Base-by-base conservation (phyloP, 2,329 filamentous ascomycete genomes). In the Colletotrichum sp. region DNA sequence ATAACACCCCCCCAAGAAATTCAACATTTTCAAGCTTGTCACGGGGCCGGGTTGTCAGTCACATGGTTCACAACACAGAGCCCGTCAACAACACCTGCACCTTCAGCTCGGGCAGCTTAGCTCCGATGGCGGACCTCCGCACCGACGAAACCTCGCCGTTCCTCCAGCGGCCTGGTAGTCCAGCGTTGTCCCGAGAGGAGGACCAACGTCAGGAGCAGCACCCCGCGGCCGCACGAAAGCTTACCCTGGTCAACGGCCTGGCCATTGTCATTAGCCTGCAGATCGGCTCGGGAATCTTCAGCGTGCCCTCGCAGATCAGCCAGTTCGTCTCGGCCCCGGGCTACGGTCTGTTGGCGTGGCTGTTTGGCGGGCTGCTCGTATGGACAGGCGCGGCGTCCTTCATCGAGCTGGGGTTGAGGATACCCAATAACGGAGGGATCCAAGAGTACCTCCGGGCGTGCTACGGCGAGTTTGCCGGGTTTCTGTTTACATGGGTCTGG, bases 331-430 rank as follows among this genome's bases (percentile, higher is more conserved):
- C 83, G 7, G 86, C 86, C 4, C 86, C 87, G 2, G 85, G 83
- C 21, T 81, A 83, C n/a, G 85, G 83, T 16, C 77, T 88, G 28
- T 77, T 86, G 1, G 83, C 87, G 18, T 88, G 87, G 85, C 78
- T 85, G 7, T 76, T 87, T 34, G 85, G 83, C 32, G 87, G 87
- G 10, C 76, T 87, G 64, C 81, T 89, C 12, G 85, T 85, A 48
- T 89, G 87, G 87, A 86, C 87, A 57, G 87, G 87, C 43, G 87
- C 87, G 65, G 84, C 84, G 24, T 87, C 84, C 8, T 87, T 89
- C 78, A 85, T 87, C 74, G 87, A 89, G 78, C 81, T 89, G 43
- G 87, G 87, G 69, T 80, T 87, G 68, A 83, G 84, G 39, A 82
- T 89, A 30, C 85, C 86, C 6, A 79, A 84, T 68, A 87, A 88